Percentiles rank a stretch among this genome's conserved stretches.
Evolutionary conservation across 2,329 filamentous ascomycete genomes (phyloP).

Genomic region (Penicillium sp.): DNA sequence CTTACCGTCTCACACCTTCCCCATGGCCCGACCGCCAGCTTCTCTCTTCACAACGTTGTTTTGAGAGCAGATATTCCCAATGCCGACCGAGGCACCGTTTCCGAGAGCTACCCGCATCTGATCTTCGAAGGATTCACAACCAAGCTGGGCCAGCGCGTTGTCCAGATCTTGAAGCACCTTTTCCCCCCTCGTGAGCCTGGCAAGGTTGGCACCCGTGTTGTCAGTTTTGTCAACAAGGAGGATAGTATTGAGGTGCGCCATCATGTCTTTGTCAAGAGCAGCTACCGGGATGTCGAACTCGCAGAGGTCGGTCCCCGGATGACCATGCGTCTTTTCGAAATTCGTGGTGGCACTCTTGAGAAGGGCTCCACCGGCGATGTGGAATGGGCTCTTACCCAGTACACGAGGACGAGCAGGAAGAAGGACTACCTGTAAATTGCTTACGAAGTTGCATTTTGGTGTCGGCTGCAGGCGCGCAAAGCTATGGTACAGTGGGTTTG

Average conservation of each 20-base stretch:
- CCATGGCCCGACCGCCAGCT: conserved; percentile 83
- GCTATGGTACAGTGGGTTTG: conserved; percentile 18
- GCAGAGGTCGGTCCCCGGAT: conserved; percentile 90
- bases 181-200: conserved; percentile 87
- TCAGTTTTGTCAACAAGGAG: conserved; percentile 93
- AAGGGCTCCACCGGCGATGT: conserved; percentile 88
- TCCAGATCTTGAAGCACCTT: conserved; percentile 88
- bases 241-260: conserved; percentile 86
- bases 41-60: conserved; percentile 89
- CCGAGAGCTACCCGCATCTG: conserved; percentile 88
- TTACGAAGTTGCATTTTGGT: conserved; percentile 19
- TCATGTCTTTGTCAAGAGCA: conserved; percentile 91
- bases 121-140: conserved; percentile 94
- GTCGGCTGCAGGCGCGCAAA: conserved; percentile 20
- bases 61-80: conserved; percentile 92
- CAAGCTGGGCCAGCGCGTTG: conserved; percentile 75
- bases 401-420: conserved; percentile 89
- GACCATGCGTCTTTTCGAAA: conserved; percentile 97
- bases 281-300: conserved; percentile 84
- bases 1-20: conserved; percentile 85
- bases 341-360: conserved; percentile 85
- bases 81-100: conserved; percentile 80
- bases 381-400: conserved; percentile 95
- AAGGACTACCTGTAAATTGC: conserved; percentile 79
- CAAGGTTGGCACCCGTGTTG: conserved; percentile 83